phyloP scores from a whole-genome alignment of 2,329 filamentous ascomycete genomes.

The Neofusicoccum umdonicola region DNA sequence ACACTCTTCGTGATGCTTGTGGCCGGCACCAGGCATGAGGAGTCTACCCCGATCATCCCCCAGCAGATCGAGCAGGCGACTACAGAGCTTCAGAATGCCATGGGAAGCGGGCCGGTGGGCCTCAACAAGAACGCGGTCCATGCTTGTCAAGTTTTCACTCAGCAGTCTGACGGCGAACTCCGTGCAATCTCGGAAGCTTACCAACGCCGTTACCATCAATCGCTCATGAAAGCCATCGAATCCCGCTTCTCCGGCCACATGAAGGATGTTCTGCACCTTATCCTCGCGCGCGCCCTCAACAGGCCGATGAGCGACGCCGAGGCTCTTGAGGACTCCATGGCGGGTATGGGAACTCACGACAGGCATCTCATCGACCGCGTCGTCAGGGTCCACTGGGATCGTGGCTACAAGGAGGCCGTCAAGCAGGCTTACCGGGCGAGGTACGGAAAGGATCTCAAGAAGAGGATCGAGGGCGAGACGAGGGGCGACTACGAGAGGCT shows the following conservation, averaged over 20 bases:
- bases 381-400: constrained; percentile 81
- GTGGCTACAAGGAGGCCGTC: constrained; percentile 69
- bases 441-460: constrained; percentile 65
- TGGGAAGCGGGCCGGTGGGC: constrained; percentile 50
- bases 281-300: constrained; percentile 74
- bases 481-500: constrained; percentile 77
- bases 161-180: constrained; percentile 77
- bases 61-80: constrained; percentile 74
- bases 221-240: constrained; percentile 71
- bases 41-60: constrained; percentile 70
- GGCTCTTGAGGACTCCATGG: constrained; percentile 83
- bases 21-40: constrained; percentile 71
- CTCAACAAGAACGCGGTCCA: constrained; percentile 70
- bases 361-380: constrained; percentile 73
- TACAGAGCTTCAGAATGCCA: constrained; percentile 69
- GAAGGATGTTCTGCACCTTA: constrained; percentile 76
- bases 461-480: constrained; percentile 76
- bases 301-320: constrained; percentile 80
- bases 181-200: constrained; percentile 77
- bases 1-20: constrained; percentile 81
- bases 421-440: constrained; percentile 73
- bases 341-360: constrained; percentile 84
- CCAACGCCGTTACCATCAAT: constrained; percentile 67
- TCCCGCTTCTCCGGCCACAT: constrained; percentile 91
- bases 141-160: constrained; percentile 75